Percentiles rank a stretch among this genome's conserved stretches.
Evolutionary conservation across 2,329 filamentous ascomycete species (phyloP).

Genomic region (Talaromyces sp.): DNA sequence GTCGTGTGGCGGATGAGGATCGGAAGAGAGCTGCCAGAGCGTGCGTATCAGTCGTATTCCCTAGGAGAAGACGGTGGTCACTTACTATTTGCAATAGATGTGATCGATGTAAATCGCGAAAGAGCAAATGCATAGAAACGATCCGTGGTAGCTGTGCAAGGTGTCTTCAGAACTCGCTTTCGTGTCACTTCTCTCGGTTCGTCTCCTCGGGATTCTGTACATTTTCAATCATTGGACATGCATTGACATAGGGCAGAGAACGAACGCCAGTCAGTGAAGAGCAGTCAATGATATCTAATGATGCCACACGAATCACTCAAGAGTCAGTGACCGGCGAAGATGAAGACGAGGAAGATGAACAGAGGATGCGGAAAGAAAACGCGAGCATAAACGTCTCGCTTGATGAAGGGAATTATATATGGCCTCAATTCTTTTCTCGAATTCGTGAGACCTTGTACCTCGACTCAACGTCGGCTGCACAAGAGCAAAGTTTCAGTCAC

Average conservation of each 20-base stretch:
- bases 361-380: neutral
- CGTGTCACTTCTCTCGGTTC: slow-evolving; percentile 25
- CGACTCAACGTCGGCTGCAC: slow-evolving; percentile 29
- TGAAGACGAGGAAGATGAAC: neutral
- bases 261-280: slow-evolving; percentile 2
- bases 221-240: neutral
- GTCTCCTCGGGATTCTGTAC: neutral
- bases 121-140: slow-evolving; percentile 35
- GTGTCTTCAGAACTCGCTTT: slow-evolving; percentile 25
- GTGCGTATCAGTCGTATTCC: slow-evolving; percentile 12
- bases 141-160: slow-evolving; percentile 28
- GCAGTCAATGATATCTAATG: neutral
- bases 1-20: slow-evolving; percentile 33
- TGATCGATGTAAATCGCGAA: slow-evolving; percentile 35
- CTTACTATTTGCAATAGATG: slow-evolving; percentile 23
- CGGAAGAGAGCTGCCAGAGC: slow-evolving; percentile 35
- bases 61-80: neutral
- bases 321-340: neutral
- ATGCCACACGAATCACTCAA: neutral
- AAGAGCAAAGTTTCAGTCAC: slow-evolving; percentile 25
- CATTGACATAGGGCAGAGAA: neutral
- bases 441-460: neutral
- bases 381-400: neutral
- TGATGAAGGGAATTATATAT: slow-evolving; percentile 4
- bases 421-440: slow-evolving; percentile 7